Percentiles rank a stretch among this genome's conserved stretches.
Conservation (phyloP, 805 yeast genomes). For the Wickerhamomyces strasburgensis region DNA sequence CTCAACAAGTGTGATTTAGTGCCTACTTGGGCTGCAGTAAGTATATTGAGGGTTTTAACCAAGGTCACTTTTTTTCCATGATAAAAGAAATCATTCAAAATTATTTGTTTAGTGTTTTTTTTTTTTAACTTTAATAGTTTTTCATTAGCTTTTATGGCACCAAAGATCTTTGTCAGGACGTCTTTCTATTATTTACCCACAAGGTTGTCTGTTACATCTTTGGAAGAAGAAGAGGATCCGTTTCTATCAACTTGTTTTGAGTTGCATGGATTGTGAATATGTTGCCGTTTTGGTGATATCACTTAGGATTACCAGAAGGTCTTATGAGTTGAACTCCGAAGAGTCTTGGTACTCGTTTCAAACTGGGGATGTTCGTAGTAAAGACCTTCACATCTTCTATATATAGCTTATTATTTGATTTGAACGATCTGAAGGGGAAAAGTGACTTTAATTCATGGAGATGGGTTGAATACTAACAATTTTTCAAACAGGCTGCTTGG, state of each 20-base stretch:
- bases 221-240: constrained; percentile 80
- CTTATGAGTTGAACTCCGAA: constrained; percentile 76
- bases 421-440: neutral
- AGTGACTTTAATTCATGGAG: neutral
- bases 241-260: constrained; percentile 46
- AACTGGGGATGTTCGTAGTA: constrained; percentile 68
- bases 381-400: constrained; percentile 64
- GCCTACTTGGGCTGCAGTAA: constrained; percentile 99
- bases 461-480: constrained; percentile 17
- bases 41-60: constrained; percentile 38
- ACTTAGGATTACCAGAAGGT: constrained; percentile 25
- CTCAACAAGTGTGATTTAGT: constrained; percentile 96
- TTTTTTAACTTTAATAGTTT: neutral
- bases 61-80: neutral
- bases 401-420: constrained; percentile 13
- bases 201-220: constrained; percentile 93
- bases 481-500: constrained; percentile 96
- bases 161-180: constrained; percentile 89
- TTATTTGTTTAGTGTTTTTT: neutral
- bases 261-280: constrained; percentile 23
- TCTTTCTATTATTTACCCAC: constrained; percentile 37
- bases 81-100: too few species aligned
- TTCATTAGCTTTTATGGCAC: constrained; percentile 27
- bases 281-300: constrained; percentile 29
- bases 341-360: constrained; percentile 7